Evolutionary conservation across 2,329 filamentous ascomycete genomes (phyloP), one percentile per base, ranked within the genome.

Genomic region (Bipolaris victoriae): DNA sequence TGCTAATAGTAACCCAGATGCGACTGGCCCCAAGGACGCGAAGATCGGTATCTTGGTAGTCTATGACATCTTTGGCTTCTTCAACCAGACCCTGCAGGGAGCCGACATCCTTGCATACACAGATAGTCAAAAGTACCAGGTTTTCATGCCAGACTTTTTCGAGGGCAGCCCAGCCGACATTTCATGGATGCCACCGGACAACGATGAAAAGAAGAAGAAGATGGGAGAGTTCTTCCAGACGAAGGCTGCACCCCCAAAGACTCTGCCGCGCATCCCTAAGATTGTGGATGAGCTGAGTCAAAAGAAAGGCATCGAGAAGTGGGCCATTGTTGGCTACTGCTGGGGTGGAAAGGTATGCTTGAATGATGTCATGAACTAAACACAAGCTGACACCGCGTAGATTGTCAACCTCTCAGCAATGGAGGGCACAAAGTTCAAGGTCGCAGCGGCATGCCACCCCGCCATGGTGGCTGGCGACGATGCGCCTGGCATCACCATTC

Each of bases 131-230:
- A 86, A 90, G 71, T 95, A 96, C 81, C 88, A 87, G 66, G 90
- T 97, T 65, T 92, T 93, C 78, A 93, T 97, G 62, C 93, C 93
- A 26, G 93, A 97, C 79, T 94, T 91, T 83, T 96, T 97, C 81
- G 84, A 90, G 58, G 92, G 91, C 74, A 83, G 85, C 64, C 89
- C 91, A 35, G 86, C 82, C 58, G 83, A 84, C 64, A 85, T 87
- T 66, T 79, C 78, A 49, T 86, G 84, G 83, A 86, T 84, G 72
- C 84, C 84, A 0, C 84, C 85, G 15, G 79, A 85, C 70, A 86
- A 78, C 60, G 79, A 86, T 39, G 86, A 88, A 57, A 84, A 88
- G 75, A 81, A 81, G 62, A 68, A 84, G 75, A 86, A 86, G 70
- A 78, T 88, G 13, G 82, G 83, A 58, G 74, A 84, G 57, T 87